These are phyloP conservation scores for Botryotinia globosa DNA, from an alignment of 2,329 filamentous ascomycete species.

Conservation along the genomic window DNA sequence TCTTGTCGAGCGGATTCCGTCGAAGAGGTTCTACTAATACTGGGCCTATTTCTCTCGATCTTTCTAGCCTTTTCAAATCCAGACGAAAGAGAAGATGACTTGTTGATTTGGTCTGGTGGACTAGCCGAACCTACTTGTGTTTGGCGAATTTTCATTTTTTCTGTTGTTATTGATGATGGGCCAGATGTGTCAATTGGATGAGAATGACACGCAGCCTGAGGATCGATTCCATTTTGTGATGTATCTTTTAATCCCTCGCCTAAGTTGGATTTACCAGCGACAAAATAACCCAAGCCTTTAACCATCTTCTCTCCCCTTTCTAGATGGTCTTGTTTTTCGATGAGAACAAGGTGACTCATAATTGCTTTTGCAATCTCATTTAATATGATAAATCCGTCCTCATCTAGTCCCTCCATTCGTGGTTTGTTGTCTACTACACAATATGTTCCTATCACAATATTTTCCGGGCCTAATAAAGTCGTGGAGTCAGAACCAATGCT, in stretches of 20 bases:
- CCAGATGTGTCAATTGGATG: neutral
- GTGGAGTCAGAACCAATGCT: neutral
- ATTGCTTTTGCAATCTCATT: slow-evolving; percentile 53
- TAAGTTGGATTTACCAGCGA: slow-evolving; percentile 45
- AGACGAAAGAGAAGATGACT: neutral
- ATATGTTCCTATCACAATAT: slow-evolving; percentile 54
- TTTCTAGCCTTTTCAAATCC: neutral
- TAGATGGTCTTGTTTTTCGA: slow-evolving; percentile 48
- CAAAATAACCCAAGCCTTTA: slow-evolving; percentile 51
- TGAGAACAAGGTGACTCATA: slow-evolving; percentile 59
- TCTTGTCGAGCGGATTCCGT: slow-evolving; percentile 4
- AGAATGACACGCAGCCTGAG: neutral
- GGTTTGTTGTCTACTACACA: slow-evolving; percentile 57
- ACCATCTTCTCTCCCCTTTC: slow-evolving; percentile 52
- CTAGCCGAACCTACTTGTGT: neutral
- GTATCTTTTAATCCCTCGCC: slow-evolving; percentile 23
- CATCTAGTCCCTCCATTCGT: slow-evolving; percentile 47
- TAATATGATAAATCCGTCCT: slow-evolving; percentile 50
- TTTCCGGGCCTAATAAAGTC: slow-evolving; percentile 17
- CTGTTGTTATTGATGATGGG: too few species aligned
- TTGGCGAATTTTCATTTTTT: neutral
- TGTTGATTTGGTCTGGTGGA: neutral
- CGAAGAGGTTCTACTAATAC: slow-evolving; percentile 16
- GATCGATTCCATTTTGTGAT: neutral
- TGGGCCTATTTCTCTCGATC: neutral